These are phyloP conservation scores for Elsinoe ampelina DNA, from an alignment of 2,329 filamentous ascomycete species.

Conservation along the genomic window DNA sequence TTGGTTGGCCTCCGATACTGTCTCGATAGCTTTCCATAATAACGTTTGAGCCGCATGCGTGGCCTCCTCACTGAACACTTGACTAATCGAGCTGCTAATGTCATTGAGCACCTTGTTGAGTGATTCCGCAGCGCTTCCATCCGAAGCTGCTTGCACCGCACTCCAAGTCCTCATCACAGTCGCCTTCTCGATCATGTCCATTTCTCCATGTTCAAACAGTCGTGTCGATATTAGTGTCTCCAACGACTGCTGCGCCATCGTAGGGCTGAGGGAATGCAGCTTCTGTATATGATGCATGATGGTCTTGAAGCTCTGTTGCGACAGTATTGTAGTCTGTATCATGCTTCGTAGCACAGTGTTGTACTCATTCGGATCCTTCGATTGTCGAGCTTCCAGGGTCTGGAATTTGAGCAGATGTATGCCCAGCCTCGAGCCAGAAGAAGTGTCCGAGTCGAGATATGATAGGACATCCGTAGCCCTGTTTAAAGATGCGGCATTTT, in stretches of 20 bases:
- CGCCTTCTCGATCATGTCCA: constrained; percentile 58
- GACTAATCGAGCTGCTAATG: constrained; percentile 38
- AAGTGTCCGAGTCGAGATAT: constrained; percentile 47
- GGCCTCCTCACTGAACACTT: constrained; percentile 48
- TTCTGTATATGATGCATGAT: constrained; percentile 60
- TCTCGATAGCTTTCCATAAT: constrained; percentile 71
- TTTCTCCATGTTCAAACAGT: constrained; percentile 42
- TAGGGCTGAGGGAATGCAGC: constrained; percentile 41
- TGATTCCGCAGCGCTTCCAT: constrained; percentile 28
- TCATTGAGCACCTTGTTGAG: constrained; percentile 37
- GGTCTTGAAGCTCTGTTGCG: constrained; percentile 53
- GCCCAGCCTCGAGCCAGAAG: constrained; percentile 55
- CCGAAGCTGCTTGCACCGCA: constrained; percentile 38
- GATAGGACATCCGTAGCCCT: constrained; percentile 51
- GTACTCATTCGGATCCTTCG: constrained; percentile 32
- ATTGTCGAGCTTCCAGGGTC: constrained; percentile 43
- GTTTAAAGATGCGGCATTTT: constrained; percentile 31
- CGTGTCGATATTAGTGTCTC: constrained; percentile 55
- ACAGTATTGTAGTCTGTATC: constrained; percentile 50
- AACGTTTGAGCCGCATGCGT: constrained; percentile 61
- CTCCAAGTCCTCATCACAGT: constrained; percentile 62
- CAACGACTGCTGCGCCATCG: constrained; percentile 41
- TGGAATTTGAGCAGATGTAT: constrained; percentile 62
- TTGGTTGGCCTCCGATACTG: constrained; percentile 43
- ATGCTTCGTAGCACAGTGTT: constrained; percentile 50